These are phyloP conservation scores for Leccinum barrowsii DNA, from an alignment of 768 basidiomycete species.

Conservation along the genomic window DNA sequence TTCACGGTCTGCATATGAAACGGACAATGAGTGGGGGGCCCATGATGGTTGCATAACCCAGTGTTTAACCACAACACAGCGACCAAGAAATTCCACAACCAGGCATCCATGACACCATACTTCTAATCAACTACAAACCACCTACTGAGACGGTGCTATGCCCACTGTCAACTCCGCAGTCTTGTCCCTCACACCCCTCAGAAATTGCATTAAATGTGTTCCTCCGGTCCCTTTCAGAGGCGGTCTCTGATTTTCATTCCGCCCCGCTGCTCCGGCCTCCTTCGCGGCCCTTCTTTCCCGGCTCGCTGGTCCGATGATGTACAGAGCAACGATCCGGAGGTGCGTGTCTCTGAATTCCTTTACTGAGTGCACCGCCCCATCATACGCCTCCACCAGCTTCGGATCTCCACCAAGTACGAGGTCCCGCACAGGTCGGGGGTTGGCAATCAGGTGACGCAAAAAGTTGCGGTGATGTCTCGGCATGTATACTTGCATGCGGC, in stretches of 20 bases:
- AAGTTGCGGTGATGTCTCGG: constrained; percentile 78
- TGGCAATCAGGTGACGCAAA: constrained; percentile 58
- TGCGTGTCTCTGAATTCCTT: constrained; percentile 76
- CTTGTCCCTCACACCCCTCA: constrained; percentile 68
- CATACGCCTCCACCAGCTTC: constrained; percentile 53
- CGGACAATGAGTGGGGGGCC: too few relatives aligned
- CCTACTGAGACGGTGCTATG: background rate
- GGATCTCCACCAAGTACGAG: constrained; percentile 40
- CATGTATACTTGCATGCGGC: constrained; percentile 81
- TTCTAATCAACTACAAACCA: background rate
- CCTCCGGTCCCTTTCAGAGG: constrained; percentile 74
- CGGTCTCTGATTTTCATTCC: constrained; percentile 18
- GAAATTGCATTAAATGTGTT: constrained; percentile 70
- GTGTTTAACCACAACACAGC: background rate
- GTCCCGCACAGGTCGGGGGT: constrained; percentile 57
- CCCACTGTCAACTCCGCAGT: constrained; percentile 48
- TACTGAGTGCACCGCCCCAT: constrained; percentile 58
- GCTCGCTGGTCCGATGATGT: constrained; percentile 69
- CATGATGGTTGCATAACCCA: too few relatives aligned
- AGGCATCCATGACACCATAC: background rate
- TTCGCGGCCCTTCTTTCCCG: constrained; percentile 9
- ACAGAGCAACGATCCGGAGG: constrained; percentile 69
- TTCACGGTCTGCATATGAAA: too few relatives aligned
- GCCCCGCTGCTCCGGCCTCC: constrained; percentile 7
- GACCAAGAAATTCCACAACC: background rate